Evolutionary conservation across 2,329 filamentous ascomycete genomes (phyloP), one percentile per base, ranked within the genome.

Genomic region (Chaetomium globosum): DNA sequence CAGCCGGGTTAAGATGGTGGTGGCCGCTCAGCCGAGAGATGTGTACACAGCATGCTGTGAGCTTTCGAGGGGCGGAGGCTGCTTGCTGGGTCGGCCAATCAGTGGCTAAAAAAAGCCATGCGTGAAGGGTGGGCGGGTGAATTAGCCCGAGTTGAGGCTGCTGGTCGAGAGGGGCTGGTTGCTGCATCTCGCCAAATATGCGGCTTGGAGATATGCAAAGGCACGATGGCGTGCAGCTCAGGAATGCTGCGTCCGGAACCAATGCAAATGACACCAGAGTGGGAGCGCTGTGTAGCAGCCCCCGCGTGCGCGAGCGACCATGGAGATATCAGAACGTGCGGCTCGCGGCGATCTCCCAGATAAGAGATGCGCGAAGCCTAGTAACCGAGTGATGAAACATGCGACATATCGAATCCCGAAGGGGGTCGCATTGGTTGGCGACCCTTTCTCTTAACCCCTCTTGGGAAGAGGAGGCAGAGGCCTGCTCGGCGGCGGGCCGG

Each of bases 401-500:
- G 61, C 49, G 51, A 65, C 62, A 63, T 61, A 65, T 67, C 65
- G 64, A 54, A 65, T 58, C 64, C 65, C 31, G 23, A 61, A 51
- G 46, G 55, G 31, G 51, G 51, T 64, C 9, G 21, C 33, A 43
- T 59, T 28, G 23, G 46, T 52, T 16, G 28, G 23, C 31, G 28
- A 64, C 68, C 61, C 23, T 33, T 26, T 33, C 13, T 72, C 33
- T 74, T 85, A 86, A 71, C 79, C 80, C 73, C 83, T 81, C 80
- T 87, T 88, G 75, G 86, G 86, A 68, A 88, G 83, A 77, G 86
- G 84, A 76, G 86, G 86, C 61, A 88, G 84, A 77, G 86, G 86
- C 63, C 86, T 81, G 77, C 82, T 85, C 69, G 86, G 86, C 73
- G 86, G 86, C 67, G 86, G 86, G 72, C 86, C 86, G 62, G 86